phyloP scores from a whole-genome alignment of 495 filamentous ascomycete genomes.

The Neurospora sp. region DNA sequence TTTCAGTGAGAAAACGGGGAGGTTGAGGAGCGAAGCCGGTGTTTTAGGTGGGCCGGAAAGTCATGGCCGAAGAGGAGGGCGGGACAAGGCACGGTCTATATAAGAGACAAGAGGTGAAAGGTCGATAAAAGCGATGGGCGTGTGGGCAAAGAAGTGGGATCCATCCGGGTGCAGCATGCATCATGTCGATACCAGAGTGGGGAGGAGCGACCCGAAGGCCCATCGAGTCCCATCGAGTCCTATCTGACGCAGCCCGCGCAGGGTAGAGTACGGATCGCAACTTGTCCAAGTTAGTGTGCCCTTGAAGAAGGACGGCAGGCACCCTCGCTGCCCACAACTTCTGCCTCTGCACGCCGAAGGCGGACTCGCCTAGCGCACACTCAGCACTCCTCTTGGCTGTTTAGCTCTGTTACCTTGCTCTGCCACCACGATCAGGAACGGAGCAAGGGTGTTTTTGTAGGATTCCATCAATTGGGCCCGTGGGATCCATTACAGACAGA shows the following conservation, averaged over 20 bases:
- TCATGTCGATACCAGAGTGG: constrained; percentile 10
- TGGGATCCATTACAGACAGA: not conserved
- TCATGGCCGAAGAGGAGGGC: constrained; percentile 1
- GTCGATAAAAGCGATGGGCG: constrained; percentile 3
- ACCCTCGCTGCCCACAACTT: not conserved
- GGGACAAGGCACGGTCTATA: constrained; percentile 9
- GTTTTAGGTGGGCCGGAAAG: constrained; percentile 1
- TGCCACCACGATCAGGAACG: not conserved
- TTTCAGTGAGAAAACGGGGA: not conserved
- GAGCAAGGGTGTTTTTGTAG: not conserved
- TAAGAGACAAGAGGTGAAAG: constrained; percentile 5
- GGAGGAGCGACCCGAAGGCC: constrained; percentile 6
- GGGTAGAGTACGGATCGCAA: not conserved
- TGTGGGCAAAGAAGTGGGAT: not conserved
- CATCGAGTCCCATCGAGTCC: not conserved
- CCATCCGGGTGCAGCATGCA: not conserved
- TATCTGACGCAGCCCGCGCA: not conserved
- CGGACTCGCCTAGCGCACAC: not conserved
- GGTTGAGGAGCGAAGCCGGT: not conserved
- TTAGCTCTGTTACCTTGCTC: not conserved
- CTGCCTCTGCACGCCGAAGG: not conserved
- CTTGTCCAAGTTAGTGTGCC: not conserved
- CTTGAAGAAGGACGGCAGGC: not conserved
- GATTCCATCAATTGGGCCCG: not conserved
- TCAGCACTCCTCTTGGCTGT: not conserved